These are phyloP conservation scores for Naematelia encephala DNA, from an alignment of 768 basidiomycete species.

Conservation along the genomic window DNA sequence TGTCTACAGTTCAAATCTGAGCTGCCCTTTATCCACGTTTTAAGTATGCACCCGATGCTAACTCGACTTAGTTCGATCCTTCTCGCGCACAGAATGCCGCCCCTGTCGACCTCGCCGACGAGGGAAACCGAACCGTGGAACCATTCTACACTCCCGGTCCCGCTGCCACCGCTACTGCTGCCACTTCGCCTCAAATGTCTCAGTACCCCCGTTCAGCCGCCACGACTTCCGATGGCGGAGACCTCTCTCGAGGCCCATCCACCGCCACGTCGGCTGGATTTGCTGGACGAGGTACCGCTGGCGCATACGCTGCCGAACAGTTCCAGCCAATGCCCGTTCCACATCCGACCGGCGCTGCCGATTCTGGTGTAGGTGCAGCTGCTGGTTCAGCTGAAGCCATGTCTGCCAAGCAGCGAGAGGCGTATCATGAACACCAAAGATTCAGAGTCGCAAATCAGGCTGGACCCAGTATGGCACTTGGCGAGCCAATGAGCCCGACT, in stretches of 20 bases:
- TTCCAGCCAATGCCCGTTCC: conserved; percentile 26
- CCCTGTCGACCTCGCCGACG: conserved; percentile 40
- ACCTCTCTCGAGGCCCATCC: conserved; percentile 40
- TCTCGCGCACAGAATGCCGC: conserved; percentile 41
- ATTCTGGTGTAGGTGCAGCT: conserved; percentile 18
- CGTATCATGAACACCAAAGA: conserved; percentile 42
- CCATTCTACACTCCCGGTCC: conserved; percentile 46
- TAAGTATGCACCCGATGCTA: neutral
- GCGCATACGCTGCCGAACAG: conserved; percentile 12
- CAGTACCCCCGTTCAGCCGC: conserved; percentile 43
- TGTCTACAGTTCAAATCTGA: too few species aligned
- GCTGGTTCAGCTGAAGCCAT: conserved; percentile 30
- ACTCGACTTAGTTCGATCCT: conserved; percentile 41
- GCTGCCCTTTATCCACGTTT: neutral
- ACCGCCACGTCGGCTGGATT: conserved; percentile 45
- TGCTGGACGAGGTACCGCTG: conserved; percentile 42
- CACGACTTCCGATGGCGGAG: conserved; percentile 33
- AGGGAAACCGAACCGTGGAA: conserved; percentile 27
- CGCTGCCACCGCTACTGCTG: conserved; percentile 31
- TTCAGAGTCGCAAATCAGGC: conserved; percentile 32
- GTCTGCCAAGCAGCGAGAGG: conserved; percentile 46
- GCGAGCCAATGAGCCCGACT: conserved; percentile 27
- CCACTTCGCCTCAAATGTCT: conserved; percentile 40
- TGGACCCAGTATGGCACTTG: conserved; percentile 13
- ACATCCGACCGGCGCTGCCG: conserved; percentile 15